These are phyloP conservation scores for Arthrinium puccinioides DNA, from an alignment of 2,329 filamentous ascomycete species.

Conservation along the genomic window DNA sequence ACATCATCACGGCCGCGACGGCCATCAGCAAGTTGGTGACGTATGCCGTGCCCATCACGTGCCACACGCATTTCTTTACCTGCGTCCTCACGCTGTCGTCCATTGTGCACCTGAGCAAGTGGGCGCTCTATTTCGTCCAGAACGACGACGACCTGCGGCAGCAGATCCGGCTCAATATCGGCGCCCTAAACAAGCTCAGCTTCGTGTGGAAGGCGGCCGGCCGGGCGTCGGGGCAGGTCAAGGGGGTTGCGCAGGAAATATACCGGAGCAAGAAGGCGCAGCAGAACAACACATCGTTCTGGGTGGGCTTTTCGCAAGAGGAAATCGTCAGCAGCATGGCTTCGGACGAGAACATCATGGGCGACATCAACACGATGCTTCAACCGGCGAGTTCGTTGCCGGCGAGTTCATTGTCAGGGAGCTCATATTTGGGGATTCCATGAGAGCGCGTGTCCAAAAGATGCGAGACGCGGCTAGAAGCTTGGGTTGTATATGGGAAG, in stretches of 20 bases:
- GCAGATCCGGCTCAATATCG: slow-evolving; percentile 71
- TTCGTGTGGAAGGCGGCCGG: slow-evolving; percentile 67
- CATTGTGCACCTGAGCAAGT: slow-evolving; percentile 75
- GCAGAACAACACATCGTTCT: slow-evolving; percentile 44
- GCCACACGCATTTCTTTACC: slow-evolving; percentile 78
- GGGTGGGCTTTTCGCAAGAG: slow-evolving; percentile 46
- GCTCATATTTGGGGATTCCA: too few relatives aligned
- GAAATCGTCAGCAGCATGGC: slow-evolving; percentile 48
- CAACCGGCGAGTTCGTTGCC: slow-evolving; percentile 7
- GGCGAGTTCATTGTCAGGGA: not conserved
- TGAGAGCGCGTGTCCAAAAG: too few relatives aligned
- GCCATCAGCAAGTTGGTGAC: slow-evolving; percentile 70
- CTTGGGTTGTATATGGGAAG: too few relatives aligned
- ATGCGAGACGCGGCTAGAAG: too few relatives aligned
- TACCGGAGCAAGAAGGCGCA: slow-evolving; percentile 51
- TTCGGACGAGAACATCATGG: slow-evolving; percentile 52
- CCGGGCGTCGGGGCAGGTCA: slow-evolving; percentile 65
- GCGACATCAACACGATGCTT: slow-evolving; percentile 42
- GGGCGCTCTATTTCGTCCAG: slow-evolving; percentile 56
- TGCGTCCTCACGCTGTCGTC: slow-evolving; percentile 73
- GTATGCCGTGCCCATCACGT: slow-evolving; percentile 62
- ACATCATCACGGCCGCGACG: slow-evolving; percentile 72
- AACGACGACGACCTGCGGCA: slow-evolving; percentile 64
- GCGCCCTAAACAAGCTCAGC: slow-evolving; percentile 62
- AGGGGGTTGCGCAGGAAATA: slow-evolving; percentile 72